phyloP scores from a whole-genome alignment of 1,139 yeast genomes.

The Lodderomyces oxycetoniae region DNA sequence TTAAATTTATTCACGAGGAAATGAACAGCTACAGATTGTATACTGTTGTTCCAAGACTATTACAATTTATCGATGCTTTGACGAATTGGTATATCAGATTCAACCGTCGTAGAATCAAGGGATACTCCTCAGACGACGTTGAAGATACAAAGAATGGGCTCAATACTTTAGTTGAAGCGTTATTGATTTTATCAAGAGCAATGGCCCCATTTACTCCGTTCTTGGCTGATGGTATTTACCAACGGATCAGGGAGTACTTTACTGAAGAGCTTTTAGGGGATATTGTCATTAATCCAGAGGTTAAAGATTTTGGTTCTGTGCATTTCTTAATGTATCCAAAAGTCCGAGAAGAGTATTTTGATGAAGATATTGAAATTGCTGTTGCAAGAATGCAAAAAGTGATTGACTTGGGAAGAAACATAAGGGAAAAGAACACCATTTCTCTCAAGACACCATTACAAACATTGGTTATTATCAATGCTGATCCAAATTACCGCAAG shows the following conservation, averaged over 20 bases:
- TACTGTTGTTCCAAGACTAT: slow-evolving; percentile 91
- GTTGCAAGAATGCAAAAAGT: slow-evolving; percentile 96
- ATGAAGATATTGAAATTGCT: slow-evolving; percentile 73
- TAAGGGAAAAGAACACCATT: slow-evolving; percentile 92
- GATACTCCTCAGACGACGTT: slow-evolving; percentile 65
- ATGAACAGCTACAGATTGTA: slow-evolving; percentile 86
- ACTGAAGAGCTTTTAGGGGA: slow-evolving; percentile 47
- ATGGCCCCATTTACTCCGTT: slow-evolving; percentile 99
- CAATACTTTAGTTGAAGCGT: slow-evolving; percentile 85
- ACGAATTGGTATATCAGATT: slow-evolving; percentile 99
- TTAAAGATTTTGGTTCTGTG: slow-evolving; percentile 70
- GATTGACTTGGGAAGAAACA: slow-evolving; percentile 91
- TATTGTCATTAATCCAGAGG: slow-evolving; percentile 34
- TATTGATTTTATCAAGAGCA: slow-evolving; percentile 83
- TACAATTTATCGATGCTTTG: slow-evolving; percentile 84
- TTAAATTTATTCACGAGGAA: slow-evolving; percentile 80
- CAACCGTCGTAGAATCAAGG: slow-evolving; percentile 97
- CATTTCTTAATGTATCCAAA: slow-evolving; percentile 89
- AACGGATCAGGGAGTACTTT: slow-evolving; percentile 63
- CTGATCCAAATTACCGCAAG: slow-evolving; percentile 65
- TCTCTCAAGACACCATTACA: slow-evolving; percentile 94
- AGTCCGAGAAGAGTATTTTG: slow-evolving; percentile 78
- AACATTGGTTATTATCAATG: slow-evolving; percentile 79
- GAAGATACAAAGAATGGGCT: slow-evolving; percentile 83
- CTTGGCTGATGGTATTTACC: slow-evolving; percentile 86